Evolutionary conservation across 768 basidiomycete species (phyloP), one percentile per base, ranked within the genome.

Genomic region (Boletus reticuloceps): DNA sequence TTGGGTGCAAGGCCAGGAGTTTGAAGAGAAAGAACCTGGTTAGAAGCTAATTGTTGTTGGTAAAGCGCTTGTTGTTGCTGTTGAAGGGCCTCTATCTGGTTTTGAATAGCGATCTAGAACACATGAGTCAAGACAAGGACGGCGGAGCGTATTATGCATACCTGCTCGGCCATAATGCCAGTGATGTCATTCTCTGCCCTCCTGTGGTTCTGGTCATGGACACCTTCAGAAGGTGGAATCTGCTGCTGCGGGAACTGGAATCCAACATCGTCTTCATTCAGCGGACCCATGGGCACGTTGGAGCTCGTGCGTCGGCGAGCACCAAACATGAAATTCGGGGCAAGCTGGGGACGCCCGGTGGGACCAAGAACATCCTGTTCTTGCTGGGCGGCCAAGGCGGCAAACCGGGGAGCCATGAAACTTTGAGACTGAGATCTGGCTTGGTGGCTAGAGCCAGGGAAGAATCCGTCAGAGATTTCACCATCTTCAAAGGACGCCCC

Each of bases 121-220:
- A 51, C 47, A 60, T 45, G n/a, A 44, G 55, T 52, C 36, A 52
- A 59, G 42, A 40, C 20, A 51, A 47, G 38, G 43, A 36, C 2
- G 37, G 31, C 11, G 39, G 37, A 49, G 53, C n/a, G 25, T n/a
- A 45, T 11, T 12, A 6, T 6, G 57, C 75, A 58, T 60, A 92
- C 94, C 82, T 98, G 96, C 72, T 98, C 94, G 7, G 93, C 93
- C 92, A 98, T 94, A 53, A 95, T 89, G 25, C 90, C 90, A 34
- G 82, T 83, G 53, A 94, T 84, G 68, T 96, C 93, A 51, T 79
- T 81, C 46, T 89, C 85, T 34, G 77, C 69, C 69, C 85, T 83
- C 58, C 85, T 76, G 61, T 83, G 82, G 34, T 57, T 67, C 61
- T 58, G 70, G 29, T 79, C 78, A n/a, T 69, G 69, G 19, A 52